phyloP scores from a whole-genome alignment of 805 yeast species.

The Kluyveromyces aestuarii region DNA sequence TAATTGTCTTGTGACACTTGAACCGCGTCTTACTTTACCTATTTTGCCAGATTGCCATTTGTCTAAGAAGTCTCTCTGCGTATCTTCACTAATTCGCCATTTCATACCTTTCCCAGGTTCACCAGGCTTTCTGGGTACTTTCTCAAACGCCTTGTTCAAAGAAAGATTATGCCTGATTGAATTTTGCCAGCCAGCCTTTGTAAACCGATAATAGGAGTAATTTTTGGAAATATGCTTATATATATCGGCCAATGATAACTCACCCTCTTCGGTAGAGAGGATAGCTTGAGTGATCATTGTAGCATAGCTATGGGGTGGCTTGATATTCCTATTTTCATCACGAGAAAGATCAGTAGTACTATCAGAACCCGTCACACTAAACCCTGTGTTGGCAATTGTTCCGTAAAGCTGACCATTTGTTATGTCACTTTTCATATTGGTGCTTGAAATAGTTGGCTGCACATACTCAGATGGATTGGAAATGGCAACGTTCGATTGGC shows the following conservation, averaged over 20 bases:
- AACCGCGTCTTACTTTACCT: constrained; percentile 68
- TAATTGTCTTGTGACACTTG: constrained; percentile 70
- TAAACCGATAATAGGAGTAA: constrained; percentile 85
- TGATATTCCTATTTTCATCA: constrained; percentile 81
- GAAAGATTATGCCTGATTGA: constrained; percentile 93
- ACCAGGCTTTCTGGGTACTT: constrained; percentile 88
- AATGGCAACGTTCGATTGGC: constrained; percentile 3
- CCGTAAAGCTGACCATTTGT: constrained; percentile 5
- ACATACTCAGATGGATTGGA: not conserved
- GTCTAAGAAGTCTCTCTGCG: constrained; percentile 72
- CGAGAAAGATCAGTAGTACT: constrained; percentile 54
- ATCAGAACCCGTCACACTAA: constrained; percentile 9
- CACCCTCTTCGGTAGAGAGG: constrained; percentile 77
- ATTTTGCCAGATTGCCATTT: constrained; percentile 72
- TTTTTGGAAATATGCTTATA: constrained; percentile 83
- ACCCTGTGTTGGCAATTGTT: constrained; percentile 8
- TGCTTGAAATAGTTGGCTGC: not conserved
- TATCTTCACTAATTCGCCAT: constrained; percentile 89
- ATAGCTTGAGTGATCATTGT: constrained; percentile 98
- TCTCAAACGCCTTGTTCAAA: constrained; percentile 92
- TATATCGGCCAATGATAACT: constrained; percentile 81
- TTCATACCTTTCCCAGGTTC: constrained; percentile 99
- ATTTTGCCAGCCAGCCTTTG: constrained; percentile 97
- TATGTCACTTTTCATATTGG: not conserved
- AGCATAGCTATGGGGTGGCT: constrained; percentile 96